These are phyloP conservation scores for Monosporozyma aerobia DNA, from an alignment of 805 yeast genomes.

Conservation along the genomic window DNA sequence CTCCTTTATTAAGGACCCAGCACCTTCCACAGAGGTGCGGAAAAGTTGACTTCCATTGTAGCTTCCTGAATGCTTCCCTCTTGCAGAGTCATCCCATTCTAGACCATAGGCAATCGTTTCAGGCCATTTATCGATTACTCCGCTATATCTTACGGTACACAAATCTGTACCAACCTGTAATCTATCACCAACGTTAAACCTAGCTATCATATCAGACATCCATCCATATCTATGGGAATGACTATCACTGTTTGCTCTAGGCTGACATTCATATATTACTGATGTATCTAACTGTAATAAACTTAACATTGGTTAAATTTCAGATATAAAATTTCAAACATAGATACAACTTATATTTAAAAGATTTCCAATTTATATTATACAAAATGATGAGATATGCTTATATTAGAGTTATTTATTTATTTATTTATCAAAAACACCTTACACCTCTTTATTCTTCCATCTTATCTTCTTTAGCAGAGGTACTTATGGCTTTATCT, in stretches of 20 bases:
- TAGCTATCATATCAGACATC: constrained; percentile 4
- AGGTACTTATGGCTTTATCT: constrained; percentile 27
- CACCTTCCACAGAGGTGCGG: constrained; percentile 10
- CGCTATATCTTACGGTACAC: constrained; percentile 58
- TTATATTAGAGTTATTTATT: neutral
- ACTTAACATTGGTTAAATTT: neutral
- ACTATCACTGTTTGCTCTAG: neutral
- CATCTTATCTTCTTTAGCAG: constrained; percentile 17
- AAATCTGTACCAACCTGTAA: constrained; percentile 34
- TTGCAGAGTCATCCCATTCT: constrained; percentile 68
- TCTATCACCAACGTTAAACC: constrained; percentile 23
- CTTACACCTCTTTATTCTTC: constrained; percentile 1
- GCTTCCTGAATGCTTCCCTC: constrained; percentile 70
- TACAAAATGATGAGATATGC: constrained; percentile 1
- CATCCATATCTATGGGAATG: neutral
- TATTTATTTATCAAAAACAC: neutral
- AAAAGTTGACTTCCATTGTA: constrained; percentile 51
- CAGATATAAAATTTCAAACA: neutral
- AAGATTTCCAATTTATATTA: neutral
- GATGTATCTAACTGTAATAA: neutral
- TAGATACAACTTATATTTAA: neutral
- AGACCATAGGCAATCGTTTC: constrained; percentile 53
- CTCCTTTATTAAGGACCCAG: constrained; percentile 21
- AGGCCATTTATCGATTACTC: constrained; percentile 58
- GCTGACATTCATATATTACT: neutral